These are phyloP conservation scores for Thyridium curvatum DNA, from an alignment of 2,329 filamentous ascomycete species.

Conservation along the genomic window DNA sequence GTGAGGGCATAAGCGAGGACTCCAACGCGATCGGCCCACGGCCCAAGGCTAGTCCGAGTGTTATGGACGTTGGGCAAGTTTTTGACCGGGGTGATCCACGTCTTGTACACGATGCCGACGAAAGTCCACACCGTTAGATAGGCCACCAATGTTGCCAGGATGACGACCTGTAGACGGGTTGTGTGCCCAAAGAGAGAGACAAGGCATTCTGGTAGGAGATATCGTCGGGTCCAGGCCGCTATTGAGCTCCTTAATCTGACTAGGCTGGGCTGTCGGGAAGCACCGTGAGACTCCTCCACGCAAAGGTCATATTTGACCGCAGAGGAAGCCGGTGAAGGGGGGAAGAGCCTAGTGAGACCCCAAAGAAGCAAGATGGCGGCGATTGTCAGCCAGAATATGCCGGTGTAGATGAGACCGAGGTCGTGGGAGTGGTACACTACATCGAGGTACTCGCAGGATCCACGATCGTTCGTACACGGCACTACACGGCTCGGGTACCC, in stretches of 20 bases:
- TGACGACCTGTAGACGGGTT: conserved; percentile 60
- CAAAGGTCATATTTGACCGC: conserved; percentile 5
- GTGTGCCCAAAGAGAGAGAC: conserved; percentile 58
- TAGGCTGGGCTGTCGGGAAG: neutral
- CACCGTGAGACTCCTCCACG: neutral
- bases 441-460: conserved; percentile 45
- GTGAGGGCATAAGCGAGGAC: conserved; percentile 69
- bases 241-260: too few relatives aligned
- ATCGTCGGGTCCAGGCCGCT: conserved; percentile 34
- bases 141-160: conserved; percentile 48
- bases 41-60: conserved; percentile 58
- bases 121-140: conserved; percentile 67
- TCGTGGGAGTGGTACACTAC: conserved; percentile 44
- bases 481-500: conserved; percentile 38
- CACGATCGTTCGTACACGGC: conserved; percentile 38
- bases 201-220: conserved; percentile 55
- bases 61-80: conserved; percentile 48
- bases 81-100: conserved; percentile 65
- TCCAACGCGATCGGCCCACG: conserved; percentile 64
- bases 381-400: conserved; percentile 42
- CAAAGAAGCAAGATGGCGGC: conserved; percentile 35
- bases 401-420: conserved; percentile 41
- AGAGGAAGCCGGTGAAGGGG: conserved; percentile 6
- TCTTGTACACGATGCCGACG: conserved; percentile 60
- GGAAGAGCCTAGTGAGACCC: conserved; percentile 23